Evolutionary conservation across 1,284 basidiomycete genomes (phyloP), one percentile per base, ranked within the genome.

Genomic region (Sutorius eximius): DNA sequence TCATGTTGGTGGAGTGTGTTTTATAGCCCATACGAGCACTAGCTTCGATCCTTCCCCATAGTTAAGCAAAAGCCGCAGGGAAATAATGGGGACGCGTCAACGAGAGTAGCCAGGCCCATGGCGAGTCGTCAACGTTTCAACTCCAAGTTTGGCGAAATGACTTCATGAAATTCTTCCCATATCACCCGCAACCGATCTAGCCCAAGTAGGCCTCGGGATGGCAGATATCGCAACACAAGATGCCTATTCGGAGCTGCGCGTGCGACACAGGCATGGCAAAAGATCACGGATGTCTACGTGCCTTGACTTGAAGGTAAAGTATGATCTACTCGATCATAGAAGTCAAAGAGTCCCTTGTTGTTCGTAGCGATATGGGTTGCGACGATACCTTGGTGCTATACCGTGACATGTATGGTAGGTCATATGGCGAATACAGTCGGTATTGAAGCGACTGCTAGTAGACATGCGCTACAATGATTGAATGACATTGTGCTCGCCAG

Each of bases 11-110:
- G 32, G 22, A 22, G 6, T 5, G 6, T 5, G 8, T 7, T 61
- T 59, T 49, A 56, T 59, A 45, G 16, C 10, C n/a, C 16, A 13
- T 7, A 38, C n/a, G 34, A 45, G 59, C 38, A 60, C 46, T 20
- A 20, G 11, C 24, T 43, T 45, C 11, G 16, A 27, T 20, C 15
- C 32, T 27, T 27, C 24, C 6, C 6, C 24, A 5, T 15, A 13
- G 7, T 27, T 22, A 15, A 7, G 22, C 16, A 32, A n/a, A 4
- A 7, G 24, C 22, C 22, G 24, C 10, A 20, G 6, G 34, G 15
- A 43, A 22, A 22, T 32, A 58, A 27, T 27, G 24, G 5, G n/a
- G 12, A 24, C 7, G 30, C 16, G 5, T 16, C 40, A 24, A 33
- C 22, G 22, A 6, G 32, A 11, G 11, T 18, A 37, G 3, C 22